A percentile compares a stretch with the other conserved stretches of the same genome.
Conservation (phyloP, 2,329 filamentous ascomycete species). For the Colletotrichum sp. region DNA sequence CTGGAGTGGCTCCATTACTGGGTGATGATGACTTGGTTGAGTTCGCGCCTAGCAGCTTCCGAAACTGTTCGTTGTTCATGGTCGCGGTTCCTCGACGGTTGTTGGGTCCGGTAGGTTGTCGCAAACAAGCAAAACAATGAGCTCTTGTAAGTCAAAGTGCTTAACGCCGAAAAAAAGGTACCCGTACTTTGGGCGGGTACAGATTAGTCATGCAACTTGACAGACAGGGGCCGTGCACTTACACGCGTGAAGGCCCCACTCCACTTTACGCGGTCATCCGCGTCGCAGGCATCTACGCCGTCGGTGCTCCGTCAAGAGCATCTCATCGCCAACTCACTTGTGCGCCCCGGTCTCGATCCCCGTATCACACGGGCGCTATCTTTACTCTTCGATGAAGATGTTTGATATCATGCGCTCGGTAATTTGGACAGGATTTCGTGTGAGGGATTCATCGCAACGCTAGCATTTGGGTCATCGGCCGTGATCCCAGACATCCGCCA, state of each 20-base stretch:
- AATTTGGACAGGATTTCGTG: not conserved
- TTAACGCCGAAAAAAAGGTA: not conserved
- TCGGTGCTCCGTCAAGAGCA: not conserved
- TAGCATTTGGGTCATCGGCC: not conserved
- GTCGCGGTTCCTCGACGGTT: not conserved
- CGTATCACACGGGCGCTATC: not conserved
- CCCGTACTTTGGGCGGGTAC: not conserved
- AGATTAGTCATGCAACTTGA: not conserved
- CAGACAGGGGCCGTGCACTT: slow-evolving; percentile 42
- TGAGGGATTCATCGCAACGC: not conserved
- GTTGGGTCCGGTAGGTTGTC: not conserved
- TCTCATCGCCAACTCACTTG: not conserved
- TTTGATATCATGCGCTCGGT: not conserved
- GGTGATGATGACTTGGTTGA: slow-evolving; percentile 42
- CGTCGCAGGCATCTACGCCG: slow-evolving; percentile 9
- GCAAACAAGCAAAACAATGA: not conserved
- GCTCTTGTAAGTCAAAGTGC: not conserved
- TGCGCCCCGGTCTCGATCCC: not conserved
- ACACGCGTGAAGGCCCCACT: slow-evolving; percentile 28
- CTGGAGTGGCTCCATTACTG: slow-evolving; percentile 51
- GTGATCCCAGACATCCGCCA: slow-evolving; percentile 1
- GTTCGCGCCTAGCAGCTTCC: slow-evolving; percentile 71
- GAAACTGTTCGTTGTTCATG: slow-evolving; percentile 98
- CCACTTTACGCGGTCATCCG: slow-evolving; percentile 41
- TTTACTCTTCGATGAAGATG: not conserved